Base-by-base conservation (phyloP, 2,329 filamentous ascomycete species). In the Ophiocordyceps camponoti-leonardi region DNA sequence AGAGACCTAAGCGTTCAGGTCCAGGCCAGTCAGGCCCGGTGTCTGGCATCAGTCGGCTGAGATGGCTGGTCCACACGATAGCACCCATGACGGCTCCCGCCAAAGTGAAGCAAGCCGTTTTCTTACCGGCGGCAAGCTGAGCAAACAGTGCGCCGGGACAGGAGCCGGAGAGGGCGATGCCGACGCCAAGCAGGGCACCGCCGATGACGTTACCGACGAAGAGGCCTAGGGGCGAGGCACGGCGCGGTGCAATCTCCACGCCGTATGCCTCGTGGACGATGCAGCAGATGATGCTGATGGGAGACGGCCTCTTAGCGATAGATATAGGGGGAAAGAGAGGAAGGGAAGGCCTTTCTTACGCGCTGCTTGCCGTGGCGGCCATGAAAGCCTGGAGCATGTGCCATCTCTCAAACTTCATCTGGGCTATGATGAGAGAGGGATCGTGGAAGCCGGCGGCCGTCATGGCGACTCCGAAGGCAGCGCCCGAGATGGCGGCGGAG, bases 301-400 rank as follows among this genome's bases (percentile, higher is more conserved):
- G 2, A 7, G n/a, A n/a, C 13, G 12, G 16, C 12, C 11, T 13
- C 5, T 19, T 41, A 18, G 39, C 12, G 11, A 12, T 10, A 3
- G 39, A 12, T 6, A 4, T 18, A 18, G 41, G 16, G 23, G 20
- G 2, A 26, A 28, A 19, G 19, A 19, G 19, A 19, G 35, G 16
- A 22, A 10, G 4, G 14, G 43, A 14, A 16, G 14, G 30, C 4
- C 63, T 26, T 8, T 26, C 75, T 57, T 67, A 80, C 74, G 73
- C 71, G 60, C 75, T 81, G 51, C 66, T 69, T 23, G 73, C 77
- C 11, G 75, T 75, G 4, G 78, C 80, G 1, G 73, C 68, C 4
- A 83, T 59, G 53, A 83, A 83, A 11, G 69, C 68, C 58, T 81
- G 71, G 28, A 79, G 56, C 79, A 83, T 83, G 56, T 79, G 76